Evolutionary conservation across 2,329 filamentous ascomycete species (phyloP), one percentile per base, ranked within the genome.

Genomic region (Diaporthe destruens): DNA sequence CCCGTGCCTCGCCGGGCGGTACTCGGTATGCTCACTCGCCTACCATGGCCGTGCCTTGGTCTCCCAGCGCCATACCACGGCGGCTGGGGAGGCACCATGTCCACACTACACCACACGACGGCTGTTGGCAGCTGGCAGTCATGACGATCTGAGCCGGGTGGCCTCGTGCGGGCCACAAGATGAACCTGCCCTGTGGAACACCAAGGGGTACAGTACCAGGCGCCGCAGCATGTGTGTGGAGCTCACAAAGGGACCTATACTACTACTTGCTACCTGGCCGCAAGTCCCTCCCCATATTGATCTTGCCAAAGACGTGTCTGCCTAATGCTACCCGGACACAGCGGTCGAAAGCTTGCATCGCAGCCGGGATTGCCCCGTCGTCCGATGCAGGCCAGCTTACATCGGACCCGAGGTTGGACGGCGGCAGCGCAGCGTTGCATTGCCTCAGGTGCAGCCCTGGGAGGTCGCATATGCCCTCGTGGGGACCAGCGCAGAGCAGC

Each of bases 341-440:
- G 36, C 36, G 36, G 42, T 67, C 20, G 29, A 44, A 25, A 61
- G 72, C 72, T 72, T 49, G 47, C 63, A 74, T 47, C 49, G 69
- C 69, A 74, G 72, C 72, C 36, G 57, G 72, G 72, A 66, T 69
- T 39, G 71, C 67, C 51, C 47, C 66, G 61, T 53, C 71, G 29
- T 44, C 36, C 67, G 67, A 71, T 70, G 66, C 56, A 25, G 39
- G 67, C 47, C 54, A 74, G 29, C 42, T 63, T 39, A 53, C 68
- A 71, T 71, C 67, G 68, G 57, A 67, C 68, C 68, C 66, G 55
- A 70, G 63, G 9, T 44, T 51, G 23, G 34, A 61, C 39, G 44
- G 47, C 32, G 44, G 53, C 57, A 51, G 53, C 57, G 59, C 67
- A 72, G 63, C 49, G 72, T 74, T 57, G 69, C 63, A 74, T 72